Evolutionary conservation across 208 protist species (phyloP).

Genomic region (Leishmania aethiopica): DNA sequence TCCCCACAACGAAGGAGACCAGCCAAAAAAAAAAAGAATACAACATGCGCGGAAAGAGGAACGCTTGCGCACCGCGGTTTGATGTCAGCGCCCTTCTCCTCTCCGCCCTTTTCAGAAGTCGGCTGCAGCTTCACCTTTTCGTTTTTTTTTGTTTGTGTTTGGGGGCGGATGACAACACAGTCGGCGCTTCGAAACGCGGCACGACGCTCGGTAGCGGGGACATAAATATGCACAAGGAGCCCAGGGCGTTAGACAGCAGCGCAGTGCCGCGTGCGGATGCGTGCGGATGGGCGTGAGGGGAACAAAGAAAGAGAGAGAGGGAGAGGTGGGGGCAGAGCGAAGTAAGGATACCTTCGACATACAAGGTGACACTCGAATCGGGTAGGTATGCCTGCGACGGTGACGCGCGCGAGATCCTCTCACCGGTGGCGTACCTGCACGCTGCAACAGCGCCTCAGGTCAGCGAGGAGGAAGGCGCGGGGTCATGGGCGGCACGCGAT

Average conservation of each 20-base stretch:
- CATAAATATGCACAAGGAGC: not conserved
- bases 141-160: not conserved
- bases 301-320: slow-evolving; percentile 1
- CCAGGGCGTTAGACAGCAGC: not conserved
- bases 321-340: not conserved
- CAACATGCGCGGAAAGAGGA: not conserved
- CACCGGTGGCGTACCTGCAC: not conserved
- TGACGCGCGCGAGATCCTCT: not conserved
- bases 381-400: not conserved
- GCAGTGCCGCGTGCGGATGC: not conserved
- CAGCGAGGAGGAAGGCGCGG: not conserved
- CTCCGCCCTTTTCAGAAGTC: not conserved
- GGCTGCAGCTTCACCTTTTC: not conserved
- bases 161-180: not conserved
- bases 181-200: not conserved
- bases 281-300: not conserved
- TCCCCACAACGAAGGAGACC: not conserved
- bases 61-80: not conserved
- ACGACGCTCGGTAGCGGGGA: not conserved
- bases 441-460: not conserved
- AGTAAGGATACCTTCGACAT: not conserved
- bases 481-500: not conserved
- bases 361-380: not conserved
- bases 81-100: not conserved
- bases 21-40: not conserved